Evolutionary conservation across 306 rosid species (phyloP), one percentile per base, ranked within the genome.

Genomic region (Vigna mungo): DNA sequence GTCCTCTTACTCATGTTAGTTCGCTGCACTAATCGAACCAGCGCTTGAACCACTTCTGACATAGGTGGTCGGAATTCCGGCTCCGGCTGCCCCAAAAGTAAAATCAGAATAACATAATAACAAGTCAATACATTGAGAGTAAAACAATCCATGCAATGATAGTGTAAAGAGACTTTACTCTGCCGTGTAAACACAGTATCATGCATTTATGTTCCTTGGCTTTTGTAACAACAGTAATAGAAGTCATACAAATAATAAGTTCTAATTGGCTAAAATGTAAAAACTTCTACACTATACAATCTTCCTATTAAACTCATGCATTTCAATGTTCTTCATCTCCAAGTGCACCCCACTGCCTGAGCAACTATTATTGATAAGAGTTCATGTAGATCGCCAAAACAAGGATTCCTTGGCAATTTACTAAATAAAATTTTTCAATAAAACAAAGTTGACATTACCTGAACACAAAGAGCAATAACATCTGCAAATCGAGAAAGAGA

Each of bases 31-130:
- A 95, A 82, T 27, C 93, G 89, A 68, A 95, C 99, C 76, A 95
- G 68, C 4, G 97, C 94, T 82, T 95, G 89, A 61, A 95, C 99
- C 59, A 95, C 99, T 84, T 95, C 99, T 2, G 99, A 95, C 99
- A 95, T 95, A 0, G 99, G 97, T 17, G 99, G 99, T 85, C 99
- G 96, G 75, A 95, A 95, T 71, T 95, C 99, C 2, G 99, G 97
- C 84, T 95, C 99, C 20, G 93, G 89, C 99, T 95, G 97, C 85
- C 64, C 55, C 70, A 77, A 59, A 81, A 47, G 7, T 18, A 41
- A 53, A 48, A 47, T 71, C 55, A 83, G 73, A 75, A 60, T 47
- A 72, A 25, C 75, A 64, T 55, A 47, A 78, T 52, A 20, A 41
- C 46, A 54, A 41, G 51, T 43, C 7, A 9, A 7, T 10, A 66